Base-by-base conservation (phyloP, 2,329 filamentous ascomycete species). In the Trichoderma simmonsii region DNA sequence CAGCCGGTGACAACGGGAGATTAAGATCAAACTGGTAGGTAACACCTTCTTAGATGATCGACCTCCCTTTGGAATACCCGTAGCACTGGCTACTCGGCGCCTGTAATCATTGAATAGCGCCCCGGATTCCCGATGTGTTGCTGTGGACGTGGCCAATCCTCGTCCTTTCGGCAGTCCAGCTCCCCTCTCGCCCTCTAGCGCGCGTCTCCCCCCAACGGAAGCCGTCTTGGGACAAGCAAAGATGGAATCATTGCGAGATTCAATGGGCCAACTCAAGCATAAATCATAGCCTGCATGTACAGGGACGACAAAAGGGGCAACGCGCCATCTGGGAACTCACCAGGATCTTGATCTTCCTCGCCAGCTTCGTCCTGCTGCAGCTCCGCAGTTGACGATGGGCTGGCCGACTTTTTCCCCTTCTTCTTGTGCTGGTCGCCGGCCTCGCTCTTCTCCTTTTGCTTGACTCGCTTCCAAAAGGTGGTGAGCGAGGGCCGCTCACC, bases 381-480 rank as follows among this genome's bases (percentile, higher is more conserved):
- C 36, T 70, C 66, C 21, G 57, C 60, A 39, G 66, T 59, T 8
- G 36, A 60, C 15, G 34, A 34, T 26, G 56, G 57, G 24, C 56
- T 61, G 54, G 62, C 24, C 32, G 56, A 21, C 67, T 39, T 56
- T 24, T 64, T 64, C 30, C 60, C 68, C 24, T 64, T 64, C 59
- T 64, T 64, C 51, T 64, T 64, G 43, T 64, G 48, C 9, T 26
- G 21, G 21, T 43, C 43, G 32, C 54, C 68, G 28, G 15, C 39
- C 6, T 36, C 28, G 36, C 26, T 4, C 48, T 51, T 71, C 12
- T 66, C 69, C 48, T 78, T 78, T 63, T 84, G 79, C 76, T 84
- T 85, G 21, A 80, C 82, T 59, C 80, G 82, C 75, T 82, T 85
- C 84, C 85, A 85, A 72, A 84, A 87, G 11, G 80, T 76, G n/a